phyloP scores from a whole-genome alignment of 75 land plant genomes.

The Picea glauca region DNA sequence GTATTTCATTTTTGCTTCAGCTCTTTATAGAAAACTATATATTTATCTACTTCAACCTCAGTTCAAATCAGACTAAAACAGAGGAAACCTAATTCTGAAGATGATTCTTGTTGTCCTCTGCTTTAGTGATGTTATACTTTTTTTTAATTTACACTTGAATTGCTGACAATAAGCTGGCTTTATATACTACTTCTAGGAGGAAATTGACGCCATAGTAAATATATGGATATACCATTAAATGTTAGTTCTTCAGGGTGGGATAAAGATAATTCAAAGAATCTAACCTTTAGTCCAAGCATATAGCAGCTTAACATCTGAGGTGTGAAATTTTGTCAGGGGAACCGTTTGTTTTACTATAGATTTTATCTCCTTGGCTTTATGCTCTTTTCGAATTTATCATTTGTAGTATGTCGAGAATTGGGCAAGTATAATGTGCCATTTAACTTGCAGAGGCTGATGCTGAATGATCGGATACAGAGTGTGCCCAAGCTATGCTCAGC shows the following conservation, averaged over 20 bases:
- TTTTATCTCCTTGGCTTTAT: not conserved
- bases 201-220: not conserved
- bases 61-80: not conserved
- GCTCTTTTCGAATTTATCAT: not conserved
- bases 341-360: not conserved
- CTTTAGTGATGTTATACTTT: not conserved
- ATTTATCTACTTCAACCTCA: not conserved
- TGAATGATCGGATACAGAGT: slow-evolving; percentile 87
- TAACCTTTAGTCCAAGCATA: not conserved
- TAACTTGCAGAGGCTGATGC: slow-evolving; percentile 69
- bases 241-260: not conserved
- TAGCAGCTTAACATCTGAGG: not conserved
- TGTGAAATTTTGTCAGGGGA: not conserved
- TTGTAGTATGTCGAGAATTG: not conserved
- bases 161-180: not conserved
- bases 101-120: not conserved
- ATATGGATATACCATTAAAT: not conserved
- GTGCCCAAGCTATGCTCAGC: slow-evolving; percentile 57
- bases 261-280: not conserved
- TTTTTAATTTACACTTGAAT: not conserved
- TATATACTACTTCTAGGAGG: not conserved
- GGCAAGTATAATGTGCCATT: not conserved
- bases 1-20: not conserved
- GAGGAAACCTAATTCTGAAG: not conserved
- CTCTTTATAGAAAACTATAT: not conserved